Conservation (phyloP, 2,329 filamentous ascomycete species). For the Diaporthe sp. region DNA sequence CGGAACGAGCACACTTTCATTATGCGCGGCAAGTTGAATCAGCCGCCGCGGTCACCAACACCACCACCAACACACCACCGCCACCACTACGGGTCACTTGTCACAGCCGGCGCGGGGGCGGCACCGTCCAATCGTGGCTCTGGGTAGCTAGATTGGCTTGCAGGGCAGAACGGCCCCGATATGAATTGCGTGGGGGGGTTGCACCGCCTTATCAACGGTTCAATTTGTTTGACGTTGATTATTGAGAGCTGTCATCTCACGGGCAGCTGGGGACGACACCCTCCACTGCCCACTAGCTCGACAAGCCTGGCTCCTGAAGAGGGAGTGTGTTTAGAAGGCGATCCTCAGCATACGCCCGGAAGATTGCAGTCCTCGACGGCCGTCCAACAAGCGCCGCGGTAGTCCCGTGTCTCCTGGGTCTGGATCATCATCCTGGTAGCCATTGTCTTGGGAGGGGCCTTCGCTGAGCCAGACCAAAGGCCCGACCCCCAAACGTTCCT, state of each 20-base stretch:
- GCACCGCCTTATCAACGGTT: slow-evolving; percentile 26
- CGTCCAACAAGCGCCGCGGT: neutral
- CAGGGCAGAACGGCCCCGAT: slow-evolving; percentile 7
- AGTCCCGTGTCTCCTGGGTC: neutral
- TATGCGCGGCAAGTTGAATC: slow-evolving; percentile 23
- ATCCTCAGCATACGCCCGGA: neutral
- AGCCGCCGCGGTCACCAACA: slow-evolving; percentile 31
- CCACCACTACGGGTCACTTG: slow-evolving; percentile 9
- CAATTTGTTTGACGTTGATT: slow-evolving; percentile 31
- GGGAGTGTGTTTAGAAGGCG: slow-evolving; percentile 11
- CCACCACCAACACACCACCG: slow-evolving; percentile 1
- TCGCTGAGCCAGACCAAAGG: slow-evolving; percentile 9
- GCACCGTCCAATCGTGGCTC: slow-evolving; percentile 6
- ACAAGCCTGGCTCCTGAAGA: slow-evolving; percentile 4
- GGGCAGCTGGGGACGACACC: slow-evolving; percentile 8
- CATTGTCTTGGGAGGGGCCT: neutral
- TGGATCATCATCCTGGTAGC: slow-evolving; percentile 18
- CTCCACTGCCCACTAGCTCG: slow-evolving; percentile 22
- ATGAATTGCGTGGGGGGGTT: slow-evolving; percentile 29
- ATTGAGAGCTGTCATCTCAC: slow-evolving; percentile 30
- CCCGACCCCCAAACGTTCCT: neutral
- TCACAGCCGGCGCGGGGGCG: neutral
- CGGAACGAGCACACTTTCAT: slow-evolving; percentile 11
- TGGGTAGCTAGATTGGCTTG: slow-evolving; percentile 4
- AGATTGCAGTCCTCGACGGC: neutral